Percentiles rank a stretch among this genome's conserved stretches.
These are phyloP conservation scores for Tetragonia tetragonoides DNA, from an alignment of 148 eudicot species.

Conservation along the genomic window DNA sequence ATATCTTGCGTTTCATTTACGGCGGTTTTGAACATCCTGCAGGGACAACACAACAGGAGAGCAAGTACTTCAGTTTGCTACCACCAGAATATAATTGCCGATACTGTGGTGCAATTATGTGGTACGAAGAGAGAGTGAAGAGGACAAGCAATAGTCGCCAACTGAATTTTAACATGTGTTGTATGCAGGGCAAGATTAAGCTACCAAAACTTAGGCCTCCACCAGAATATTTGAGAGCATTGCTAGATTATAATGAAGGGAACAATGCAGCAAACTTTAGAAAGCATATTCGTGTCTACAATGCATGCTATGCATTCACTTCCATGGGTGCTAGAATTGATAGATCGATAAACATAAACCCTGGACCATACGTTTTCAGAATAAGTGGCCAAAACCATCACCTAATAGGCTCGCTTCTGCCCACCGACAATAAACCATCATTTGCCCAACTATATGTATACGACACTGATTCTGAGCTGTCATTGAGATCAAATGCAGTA, in stretches of 20 bases:
- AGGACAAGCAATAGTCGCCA: not conserved
- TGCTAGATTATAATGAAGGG: not conserved
- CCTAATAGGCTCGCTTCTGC: conserved; percentile 9
- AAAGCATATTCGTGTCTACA: not conserved
- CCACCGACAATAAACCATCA: not conserved
- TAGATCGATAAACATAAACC: not conserved
- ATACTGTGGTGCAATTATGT: conserved; percentile 1
- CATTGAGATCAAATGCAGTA: not conserved
- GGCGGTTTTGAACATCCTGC: too few species aligned
- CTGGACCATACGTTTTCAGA: conserved; percentile 7
- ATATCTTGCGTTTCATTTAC: too few species aligned
- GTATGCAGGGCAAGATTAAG: not conserved
- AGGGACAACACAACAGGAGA: too few species aligned
- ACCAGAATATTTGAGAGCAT: not conserved
- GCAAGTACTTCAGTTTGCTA: not conserved
- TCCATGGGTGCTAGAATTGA: conserved; percentile 1
- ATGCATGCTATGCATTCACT: conserved; percentile 5
- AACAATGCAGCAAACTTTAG: not conserved
- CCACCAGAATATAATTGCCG: not conserved
- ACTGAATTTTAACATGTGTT: not conserved
- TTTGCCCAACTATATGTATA: conserved; percentile 3
- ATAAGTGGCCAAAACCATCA: conserved; percentile 4
- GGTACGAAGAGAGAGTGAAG: conserved; percentile 8
- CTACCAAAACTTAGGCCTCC: not conserved
- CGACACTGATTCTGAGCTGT: not conserved